phyloP scores from a whole-genome alignment of 1,284 basidiomycete genomes.

The Cystobasidium slooffiae region DNA sequence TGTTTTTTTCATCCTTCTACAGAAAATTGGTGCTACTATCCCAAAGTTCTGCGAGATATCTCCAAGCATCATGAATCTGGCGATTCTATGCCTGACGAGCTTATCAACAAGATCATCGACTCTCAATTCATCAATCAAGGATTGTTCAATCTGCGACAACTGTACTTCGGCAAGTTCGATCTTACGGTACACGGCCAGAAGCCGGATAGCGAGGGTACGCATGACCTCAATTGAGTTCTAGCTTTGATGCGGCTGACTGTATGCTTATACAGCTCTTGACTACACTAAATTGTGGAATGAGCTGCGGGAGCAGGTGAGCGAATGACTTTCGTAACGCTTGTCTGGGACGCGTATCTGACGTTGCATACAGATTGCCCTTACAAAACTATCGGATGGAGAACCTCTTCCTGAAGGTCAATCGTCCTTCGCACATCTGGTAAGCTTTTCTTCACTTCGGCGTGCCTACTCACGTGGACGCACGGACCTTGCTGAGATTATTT shows the following conservation, averaged over 20 bases:
- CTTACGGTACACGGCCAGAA: slow-evolving; percentile 66
- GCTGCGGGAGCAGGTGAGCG: slow-evolving; percentile 62
- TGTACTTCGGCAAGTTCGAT: slow-evolving; percentile 81
- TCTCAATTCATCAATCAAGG: slow-evolving; percentile 81
- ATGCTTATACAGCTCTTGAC: slow-evolving; percentile 59
- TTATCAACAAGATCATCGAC: slow-evolving; percentile 76
- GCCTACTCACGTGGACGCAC: not conserved
- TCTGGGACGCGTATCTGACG: slow-evolving; percentile 66
- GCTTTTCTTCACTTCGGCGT: not conserved
- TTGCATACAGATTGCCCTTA: slow-evolving; percentile 57
- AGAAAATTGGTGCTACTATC: slow-evolving; percentile 72
- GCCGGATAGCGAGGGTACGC: not conserved
- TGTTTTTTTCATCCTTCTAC: not conserved
- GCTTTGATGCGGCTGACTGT: not conserved
- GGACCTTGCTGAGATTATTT: not conserved
- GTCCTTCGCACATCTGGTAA: slow-evolving; percentile 41
- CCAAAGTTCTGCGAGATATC: slow-evolving; percentile 70
- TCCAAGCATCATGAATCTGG: slow-evolving; percentile 77
- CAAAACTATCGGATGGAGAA: slow-evolving; percentile 15
- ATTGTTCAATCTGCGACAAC: slow-evolving; percentile 74
- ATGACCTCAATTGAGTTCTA: not conserved
- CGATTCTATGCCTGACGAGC: slow-evolving; percentile 70
- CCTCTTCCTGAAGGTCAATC: slow-evolving; percentile 26
- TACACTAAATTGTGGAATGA: slow-evolving; percentile 75
- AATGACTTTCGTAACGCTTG: slow-evolving; percentile 54